Base-by-base conservation (phyloP, 2,329 filamentous ascomycete genomes). In the Ampelomyces quisqualis region DNA sequence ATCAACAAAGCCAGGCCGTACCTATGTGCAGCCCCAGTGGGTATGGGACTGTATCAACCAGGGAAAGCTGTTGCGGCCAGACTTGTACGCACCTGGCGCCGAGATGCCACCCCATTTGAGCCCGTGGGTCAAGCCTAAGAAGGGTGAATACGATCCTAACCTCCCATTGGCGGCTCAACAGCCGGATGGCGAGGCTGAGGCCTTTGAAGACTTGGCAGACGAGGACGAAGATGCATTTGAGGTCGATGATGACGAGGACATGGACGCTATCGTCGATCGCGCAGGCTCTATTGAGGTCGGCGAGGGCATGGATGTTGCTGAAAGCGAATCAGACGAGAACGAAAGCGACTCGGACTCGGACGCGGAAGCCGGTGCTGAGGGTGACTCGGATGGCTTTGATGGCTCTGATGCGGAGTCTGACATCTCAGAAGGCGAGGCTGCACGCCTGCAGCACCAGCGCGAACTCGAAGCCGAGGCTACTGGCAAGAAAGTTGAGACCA, bases 11-110 rank as follows among this genome's bases (percentile, higher is more conserved):
- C 90, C 91, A n/a, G 91, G 91, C 23, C 80, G 93, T 53, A 89
- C 83, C 50, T 98, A 98, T 58, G 74, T 98, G 40, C 93, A 98
- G 73, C 93, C 93, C 14, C 93, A 98, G 67, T 98, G 94, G 91
- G 83, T 98, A 3, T 98, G 93, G 93, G 93, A 98, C 64, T 91
- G 88, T 60, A 75, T 95, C 67, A 98, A 98, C 67, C 88, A 93
- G 31, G 88, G 89, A 49, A 89, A 91, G 69, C 74, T 98, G 40
- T 84, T 96, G 67, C 80, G 86, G 52, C 82, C 90, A 21, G 89
- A 96, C 63, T 72, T 90, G 23, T 98, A 98, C 62, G 88, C 85
- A 0, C 93, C 93, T 2, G 93, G 93, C 13, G 86, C 90, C 13
- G 84, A 88, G 54, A 77, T 98, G 21, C 93, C 93, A 15, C 93